Evolutionary conservation across 441 rosid genomes (phyloP).

Genomic region (Hypseocharis bilobata): DNA sequence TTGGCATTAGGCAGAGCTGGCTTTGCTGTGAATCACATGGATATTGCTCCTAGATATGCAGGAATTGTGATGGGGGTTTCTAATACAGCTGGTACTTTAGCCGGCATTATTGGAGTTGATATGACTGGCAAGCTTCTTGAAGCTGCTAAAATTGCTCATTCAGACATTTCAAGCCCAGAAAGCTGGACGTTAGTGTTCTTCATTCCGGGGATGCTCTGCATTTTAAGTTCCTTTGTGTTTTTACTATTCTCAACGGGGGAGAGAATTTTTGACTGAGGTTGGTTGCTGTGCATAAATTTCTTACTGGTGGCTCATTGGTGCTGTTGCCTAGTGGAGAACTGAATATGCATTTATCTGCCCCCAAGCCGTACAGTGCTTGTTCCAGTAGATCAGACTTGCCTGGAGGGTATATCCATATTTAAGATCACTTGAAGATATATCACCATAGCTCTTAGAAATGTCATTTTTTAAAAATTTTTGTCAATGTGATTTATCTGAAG

Average conservation of each 20-base stretch:
- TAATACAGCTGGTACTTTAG: conserved; percentile 88
- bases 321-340: conserved; percentile 8
- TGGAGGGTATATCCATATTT: conserved; percentile 3
- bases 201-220: conserved; percentile 75
- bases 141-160: conserved; percentile 56
- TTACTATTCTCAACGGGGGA: conserved; percentile 77
- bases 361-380: conserved; percentile 3
- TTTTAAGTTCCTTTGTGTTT: conserved; percentile 65
- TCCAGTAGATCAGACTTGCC: conserved; percentile 4
- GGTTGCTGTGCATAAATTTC: conserved; percentile 1
- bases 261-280: conserved; percentile 72
- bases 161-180: conserved; percentile 76
- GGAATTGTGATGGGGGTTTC: conserved; percentile 94
- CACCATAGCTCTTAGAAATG: background rate
- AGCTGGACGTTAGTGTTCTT: conserved; percentile 78
- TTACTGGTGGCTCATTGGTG: too few species aligned
- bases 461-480: conserved; percentile 6
- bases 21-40: conserved; percentile 92
- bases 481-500: conserved; percentile 1
- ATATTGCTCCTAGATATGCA: conserved; percentile 81
- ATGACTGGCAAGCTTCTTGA: conserved; percentile 76
- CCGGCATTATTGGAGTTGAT: conserved; percentile 83
- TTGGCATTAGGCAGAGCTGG: conserved; percentile 88
- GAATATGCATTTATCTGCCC: conserved; percentile 1
- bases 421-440: conserved; percentile 13